Evolutionary conservation across 1,139 yeast species (phyloP), one percentile per base, ranked within the genome.

Genomic region (Petasospora fabianii): DNA sequence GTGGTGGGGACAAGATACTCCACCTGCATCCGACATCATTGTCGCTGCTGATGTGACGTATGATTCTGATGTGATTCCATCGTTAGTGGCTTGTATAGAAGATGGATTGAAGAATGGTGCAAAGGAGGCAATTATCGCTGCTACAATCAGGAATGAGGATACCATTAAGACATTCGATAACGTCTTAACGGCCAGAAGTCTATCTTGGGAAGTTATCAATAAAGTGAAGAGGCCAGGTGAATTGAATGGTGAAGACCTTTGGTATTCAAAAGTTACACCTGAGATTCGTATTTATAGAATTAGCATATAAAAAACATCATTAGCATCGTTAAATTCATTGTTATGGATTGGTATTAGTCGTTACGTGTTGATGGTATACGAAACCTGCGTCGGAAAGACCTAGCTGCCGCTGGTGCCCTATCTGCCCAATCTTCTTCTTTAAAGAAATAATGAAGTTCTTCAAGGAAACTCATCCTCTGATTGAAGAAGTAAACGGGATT

Each of bases 31-130:
- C 3, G 48, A 44, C 24, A 59, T 76, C 2, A 59, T 84, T 0
- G 58, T 87, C 3, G 96, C 90, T 0, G 92, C 96, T 0, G 96
- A 87, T 58, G 85, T 88, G 21, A 86, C 96, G 0, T 90, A 85
- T 60, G 97, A 90, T 55, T 60, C 75, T 2, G 64, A 73, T 4
- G 67, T 78, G 3, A 68, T 84, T n/a, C 77, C 77, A 0, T 62
- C 62, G n/a, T 65, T 88, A 34, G 70, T 79, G 4, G 47, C 56
- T 3, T 73, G 84, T 10, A 58, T 87, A 2, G 46, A 54, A 3
- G 68, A 66, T 21, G 68, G 70, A 26, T 59, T 75, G 9, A 21
- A 30, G 0, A 37, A 38, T 14, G 45, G 52, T 1, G 43, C 51
- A 4, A 22, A 47, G 7, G 41, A 48, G 22, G 75, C 75, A 3